Conservation (phyloP, 345 rosid genomes). For the Dovyalis caffra region DNA sequence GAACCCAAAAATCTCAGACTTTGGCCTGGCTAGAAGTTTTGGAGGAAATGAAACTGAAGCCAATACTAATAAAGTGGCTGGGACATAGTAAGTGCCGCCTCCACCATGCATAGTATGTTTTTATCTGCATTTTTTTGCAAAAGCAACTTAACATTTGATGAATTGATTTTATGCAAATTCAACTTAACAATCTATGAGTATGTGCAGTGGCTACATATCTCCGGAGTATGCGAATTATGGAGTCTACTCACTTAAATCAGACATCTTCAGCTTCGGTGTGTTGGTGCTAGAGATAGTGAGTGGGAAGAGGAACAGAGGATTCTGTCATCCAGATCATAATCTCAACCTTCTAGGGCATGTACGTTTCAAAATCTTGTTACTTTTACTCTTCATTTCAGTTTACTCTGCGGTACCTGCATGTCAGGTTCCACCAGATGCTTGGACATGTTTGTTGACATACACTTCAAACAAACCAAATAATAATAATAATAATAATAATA, state of each 20-base stretch:
- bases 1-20: not conserved
- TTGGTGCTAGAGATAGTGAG: not conserved
- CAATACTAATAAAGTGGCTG: not conserved
- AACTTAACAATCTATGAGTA: not conserved
- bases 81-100: not conserved
- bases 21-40: not conserved
- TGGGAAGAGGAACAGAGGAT: constrained; percentile 13
- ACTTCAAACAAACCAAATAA: too few species aligned
- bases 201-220: constrained; percentile 12
- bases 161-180: too few species aligned
- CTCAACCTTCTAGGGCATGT: constrained; percentile 22
- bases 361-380: too few species aligned
- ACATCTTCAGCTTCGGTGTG: constrained; percentile 12
- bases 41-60: not conserved
- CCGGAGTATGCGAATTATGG: constrained; percentile 15
- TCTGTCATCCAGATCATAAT: constrained; percentile 1
- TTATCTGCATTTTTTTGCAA: too few species aligned
- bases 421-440: too few species aligned
- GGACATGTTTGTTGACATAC: too few species aligned
- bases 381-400: too few species aligned
- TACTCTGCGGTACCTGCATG: too few species aligned
- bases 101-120: too few species aligned
- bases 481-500: too few species aligned
- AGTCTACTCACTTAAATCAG: constrained; percentile 8
- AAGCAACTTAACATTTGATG: not conserved